Evolutionary conservation across 2,329 filamentous ascomycete genomes (phyloP).

Genomic region (Emergomyces africanus): DNA sequence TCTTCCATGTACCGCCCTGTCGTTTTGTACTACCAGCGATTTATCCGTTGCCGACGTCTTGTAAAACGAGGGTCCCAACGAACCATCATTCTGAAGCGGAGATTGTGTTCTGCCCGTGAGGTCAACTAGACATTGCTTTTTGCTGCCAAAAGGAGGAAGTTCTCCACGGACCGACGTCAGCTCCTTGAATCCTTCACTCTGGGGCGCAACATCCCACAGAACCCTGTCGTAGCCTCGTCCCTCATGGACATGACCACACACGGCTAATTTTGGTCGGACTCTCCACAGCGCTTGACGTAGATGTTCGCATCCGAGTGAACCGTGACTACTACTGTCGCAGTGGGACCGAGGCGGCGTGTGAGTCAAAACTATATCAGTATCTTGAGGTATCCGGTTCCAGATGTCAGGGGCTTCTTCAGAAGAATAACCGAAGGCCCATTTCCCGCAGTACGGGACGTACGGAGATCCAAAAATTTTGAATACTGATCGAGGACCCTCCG

Average conservation of each 20-base stretch:
- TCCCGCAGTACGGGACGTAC: conserved; percentile 33
- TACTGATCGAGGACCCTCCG: conserved; percentile 33
- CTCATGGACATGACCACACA: conserved; percentile 50
- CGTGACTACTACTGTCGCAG: conserved; percentile 30
- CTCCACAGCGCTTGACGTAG: conserved; percentile 34
- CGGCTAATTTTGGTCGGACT: conserved; percentile 38
- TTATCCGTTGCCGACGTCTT: neutral
- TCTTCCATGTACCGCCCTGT: conserved; percentile 17
- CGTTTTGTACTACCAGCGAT: conserved; percentile 7
- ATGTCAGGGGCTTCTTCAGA: conserved; percentile 27
- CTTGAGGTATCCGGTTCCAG: conserved; percentile 39
- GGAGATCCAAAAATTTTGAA: conserved; percentile 49
- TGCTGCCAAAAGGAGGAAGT: conserved; percentile 35
- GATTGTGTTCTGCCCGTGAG: conserved; percentile 30
- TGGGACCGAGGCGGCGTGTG: conserved; percentile 43
- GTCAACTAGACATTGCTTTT: conserved; percentile 43
- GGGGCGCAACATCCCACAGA: conserved; percentile 28
- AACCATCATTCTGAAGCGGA: conserved; percentile 23
- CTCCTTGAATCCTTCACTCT: neutral
- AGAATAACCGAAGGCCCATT: conserved; percentile 47
- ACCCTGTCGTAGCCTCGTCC: conserved; percentile 42
- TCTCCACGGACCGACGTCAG: conserved; percentile 10
- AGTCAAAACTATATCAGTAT: conserved; percentile 43
- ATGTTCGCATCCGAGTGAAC: conserved; percentile 36
- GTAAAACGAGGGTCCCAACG: neutral